Evolutionary conservation across 108 stramenopile species (phyloP), one percentile per base, ranked within the genome.

Genomic region (Nitzschia sp.): DNA sequence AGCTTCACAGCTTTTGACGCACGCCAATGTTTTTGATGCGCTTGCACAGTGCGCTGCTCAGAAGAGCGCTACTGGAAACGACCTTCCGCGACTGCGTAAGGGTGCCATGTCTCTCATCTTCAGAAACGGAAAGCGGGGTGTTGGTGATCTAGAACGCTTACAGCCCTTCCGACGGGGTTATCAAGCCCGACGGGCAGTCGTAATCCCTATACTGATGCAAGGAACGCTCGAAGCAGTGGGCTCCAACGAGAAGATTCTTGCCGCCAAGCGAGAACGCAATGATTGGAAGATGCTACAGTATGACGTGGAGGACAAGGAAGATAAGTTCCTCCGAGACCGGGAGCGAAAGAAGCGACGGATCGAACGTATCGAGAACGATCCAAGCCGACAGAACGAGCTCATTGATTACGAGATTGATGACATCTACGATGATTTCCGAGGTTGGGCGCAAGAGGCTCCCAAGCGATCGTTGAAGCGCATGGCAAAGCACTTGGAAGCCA

Each of bases 21-120:
- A 63, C 28, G 49, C 70, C n/a, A 88, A 84, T 55, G 85, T 92
- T 30, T 64, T 86, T 23, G 83, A 89, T 33, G 89, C 88, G 13
- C 76, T 95, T 1, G 59, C 77, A 29, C 65, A 80, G 36, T 92
- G 91, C 38, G 46, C 77, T 0, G 27, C 48, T 9, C 90, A 92
- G 45, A 74, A 82, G 47, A 63, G 53, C 24, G 69, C 66, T 47
- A 79, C 88, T 8, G 93, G 91, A 0, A 92, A 92, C 55, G 68
- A 73, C 33, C 63, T 95, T 35, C 82, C 81, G 2, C 66, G 75
- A n/a, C 76, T 92, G 54, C 82, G 89, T 38, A 78, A 85, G 47
- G 89, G 85, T 9, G 85, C 87, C 17, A 90, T 95, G 87, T 85
- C 77, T 23, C 61, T 83, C 17, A 59, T 91, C 21, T 70, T 88